Conservation (phyloP, 495 filamentous ascomycete genomes). For the Baudoinia panamericana region DNA sequence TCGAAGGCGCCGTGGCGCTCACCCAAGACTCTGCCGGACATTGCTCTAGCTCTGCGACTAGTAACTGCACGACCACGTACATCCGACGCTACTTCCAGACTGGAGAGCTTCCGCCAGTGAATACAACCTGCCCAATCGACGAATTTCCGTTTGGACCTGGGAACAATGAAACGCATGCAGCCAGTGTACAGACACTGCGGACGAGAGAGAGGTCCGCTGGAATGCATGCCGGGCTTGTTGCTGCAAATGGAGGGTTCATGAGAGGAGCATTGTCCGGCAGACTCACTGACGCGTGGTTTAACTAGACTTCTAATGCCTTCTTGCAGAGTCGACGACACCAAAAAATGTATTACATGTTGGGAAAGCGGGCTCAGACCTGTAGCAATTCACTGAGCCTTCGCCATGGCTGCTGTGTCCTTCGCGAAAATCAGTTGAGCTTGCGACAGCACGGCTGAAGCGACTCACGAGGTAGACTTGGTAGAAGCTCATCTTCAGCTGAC, state of each 20-base stretch:
- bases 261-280: no score
- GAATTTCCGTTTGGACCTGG: conserved; percentile 13
- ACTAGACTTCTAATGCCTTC: no score
- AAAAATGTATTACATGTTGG: no score
- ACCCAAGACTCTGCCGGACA: conserved; percentile 42
- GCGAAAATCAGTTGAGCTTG: background rate
- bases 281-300: no score
- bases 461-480: conserved; percentile 56
- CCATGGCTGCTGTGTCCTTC: conserved; percentile 15
- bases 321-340: no score
- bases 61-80: conserved; percentile 22
- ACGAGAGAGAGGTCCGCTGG: background rate
- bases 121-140: conserved; percentile 21
- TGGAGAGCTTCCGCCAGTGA: conserved; percentile 21
- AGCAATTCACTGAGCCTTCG: conserved; percentile 7
- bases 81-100: conserved; percentile 27
- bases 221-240: conserved; percentile 2
- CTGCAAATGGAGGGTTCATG: no score
- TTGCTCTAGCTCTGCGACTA: conserved; percentile 20
- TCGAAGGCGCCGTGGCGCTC: conserved; percentile 40
- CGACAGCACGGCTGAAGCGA: conserved; percentile 25
- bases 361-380: no score
- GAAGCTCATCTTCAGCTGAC: conserved; percentile 42
- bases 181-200: background rate
- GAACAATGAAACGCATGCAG: background rate